phyloP scores from a whole-genome alignment of 2,329 filamentous ascomycete species.

The Colletotrichum spinosum region DNA sequence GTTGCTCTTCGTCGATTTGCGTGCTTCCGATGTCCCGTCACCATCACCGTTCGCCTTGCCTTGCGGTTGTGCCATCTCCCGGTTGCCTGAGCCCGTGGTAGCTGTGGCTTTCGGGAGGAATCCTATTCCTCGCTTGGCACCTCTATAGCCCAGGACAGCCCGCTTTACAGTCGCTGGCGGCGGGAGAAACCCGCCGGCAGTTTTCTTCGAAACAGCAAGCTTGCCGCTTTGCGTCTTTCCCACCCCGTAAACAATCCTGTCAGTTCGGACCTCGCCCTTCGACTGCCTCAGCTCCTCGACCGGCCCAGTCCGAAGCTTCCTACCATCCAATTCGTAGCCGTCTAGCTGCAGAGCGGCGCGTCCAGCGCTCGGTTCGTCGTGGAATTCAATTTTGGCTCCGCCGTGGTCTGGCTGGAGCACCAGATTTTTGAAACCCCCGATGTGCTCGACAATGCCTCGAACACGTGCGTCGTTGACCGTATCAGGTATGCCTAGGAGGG shows the following conservation, averaged over 20 bases:
- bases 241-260: slow-evolving; percentile 53
- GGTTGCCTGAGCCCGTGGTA: slow-evolving; percentile 19
- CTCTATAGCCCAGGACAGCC: slow-evolving; percentile 52
- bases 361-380: slow-evolving; percentile 76
- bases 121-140: slow-evolving; percentile 57
- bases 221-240: slow-evolving; percentile 41
- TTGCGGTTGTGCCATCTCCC: slow-evolving; percentile 18
- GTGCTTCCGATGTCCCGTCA: slow-evolving; percentile 38
- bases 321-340: slow-evolving; percentile 65
- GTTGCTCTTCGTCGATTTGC: slow-evolving; percentile 60
- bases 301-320: slow-evolving; percentile 65
- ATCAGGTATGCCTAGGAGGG: slow-evolving; percentile 87
- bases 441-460: slow-evolving; percentile 75
- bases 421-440: slow-evolving; percentile 80
- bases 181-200: slow-evolving; percentile 53
- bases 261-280: slow-evolving; percentile 58
- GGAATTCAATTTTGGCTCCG: slow-evolving; percentile 88
- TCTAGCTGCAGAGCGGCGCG: slow-evolving; percentile 73
- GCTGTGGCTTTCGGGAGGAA: slow-evolving; percentile 49
- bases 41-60: slow-evolving; percentile 43
- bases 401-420: slow-evolving; percentile 83
- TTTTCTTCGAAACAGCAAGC: slow-evolving; percentile 42
- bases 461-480: slow-evolving; percentile 92
- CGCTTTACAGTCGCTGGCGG: slow-evolving; percentile 57
- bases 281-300: slow-evolving; percentile 65